These are phyloP conservation scores for Lepidium africanum DNA, from an alignment of 345 rosid genomes.

Conservation along the genomic window DNA sequence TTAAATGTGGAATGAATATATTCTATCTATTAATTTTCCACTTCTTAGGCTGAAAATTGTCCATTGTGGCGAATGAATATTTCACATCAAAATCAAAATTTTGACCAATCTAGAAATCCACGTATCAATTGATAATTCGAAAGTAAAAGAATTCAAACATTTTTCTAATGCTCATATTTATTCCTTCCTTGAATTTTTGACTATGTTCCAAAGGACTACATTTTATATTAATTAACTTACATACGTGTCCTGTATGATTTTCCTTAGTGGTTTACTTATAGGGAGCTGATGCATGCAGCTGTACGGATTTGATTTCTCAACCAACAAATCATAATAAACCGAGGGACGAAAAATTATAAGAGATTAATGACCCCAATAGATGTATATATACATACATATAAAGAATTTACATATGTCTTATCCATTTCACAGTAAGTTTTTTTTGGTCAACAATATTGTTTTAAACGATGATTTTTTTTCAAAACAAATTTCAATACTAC, in stretches of 20 bases:
- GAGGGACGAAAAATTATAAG: no score
- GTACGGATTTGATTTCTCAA: conserved; percentile 1
- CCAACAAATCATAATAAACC: background rate
- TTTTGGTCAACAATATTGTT: no score
- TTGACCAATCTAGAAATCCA: conserved; percentile 4
- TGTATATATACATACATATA: no score
- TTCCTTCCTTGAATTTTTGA: background rate
- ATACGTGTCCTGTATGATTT: conserved; percentile 10
- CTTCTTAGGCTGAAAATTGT: background rate
- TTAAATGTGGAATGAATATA: background rate
- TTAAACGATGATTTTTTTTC: no score
- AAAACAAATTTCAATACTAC: no score
- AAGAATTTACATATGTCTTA: no score
- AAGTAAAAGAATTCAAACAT: background rate
- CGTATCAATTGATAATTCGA: background rate
- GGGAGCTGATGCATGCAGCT: conserved; percentile 6
- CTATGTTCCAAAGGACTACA: background rate
- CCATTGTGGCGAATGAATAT: background rate
- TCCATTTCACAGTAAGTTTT: no score
- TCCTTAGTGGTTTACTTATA: background rate
- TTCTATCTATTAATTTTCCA: background rate
- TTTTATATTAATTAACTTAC: background rate
- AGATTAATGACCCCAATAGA: background rate
- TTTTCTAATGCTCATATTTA: background rate
- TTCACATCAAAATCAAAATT: conserved; percentile 1